Evolutionary conservation across 768 basidiomycete species (phyloP), one percentile per base, ranked within the genome.

Genomic region (Hypholoma fasciculare): DNA sequence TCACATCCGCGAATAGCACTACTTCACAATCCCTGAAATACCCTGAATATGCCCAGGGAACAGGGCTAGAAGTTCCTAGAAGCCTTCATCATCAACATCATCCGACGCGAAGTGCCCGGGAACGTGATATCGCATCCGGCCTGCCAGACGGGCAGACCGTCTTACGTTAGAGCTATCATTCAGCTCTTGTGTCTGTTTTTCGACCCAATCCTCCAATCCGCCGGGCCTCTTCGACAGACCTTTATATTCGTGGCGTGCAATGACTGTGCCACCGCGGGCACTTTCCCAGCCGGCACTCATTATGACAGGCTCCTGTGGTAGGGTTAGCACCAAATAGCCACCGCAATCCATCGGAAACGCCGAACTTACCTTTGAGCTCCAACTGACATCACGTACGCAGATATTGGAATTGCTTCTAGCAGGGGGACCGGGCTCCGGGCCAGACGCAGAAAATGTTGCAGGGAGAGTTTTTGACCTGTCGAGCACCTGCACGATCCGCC

Each of bases 171-270:
- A n/a, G 34, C 30, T 73, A 68, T 61, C 66, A 49, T 57, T 62
- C 60, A 48, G 66, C 53, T 54, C 62, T 26, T 52, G 50, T 8
- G 54, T 58, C 17, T 72, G 59, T 42, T 83, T 89, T 72, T 89
- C 89, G 4, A 82, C 79, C 80, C 85, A 89, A 66, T 95, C 92
- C 65, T 94, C 88, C 48, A 97, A 67, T 5, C 74, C 74, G 39
- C 83, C 78, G 0, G 72, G 71, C 75, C 85, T 82, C 72, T 94
- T 96, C 1, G 83, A 82, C 54, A 96, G 74, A 6, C 96, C 95
- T 73, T 96, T 97, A 93, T 95, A 99, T 73, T 98, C 93, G 64
- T 99, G 97, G 63, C 90, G 81, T 5, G 96, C 96, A 20, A 99
- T 83, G 43, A 86, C 81, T 38, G 93, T 94, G 12, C 88, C 86